Base-by-base conservation (phyloP, 1,284 basidiomycete genomes). In the Moniliophthora roreri region DNA sequence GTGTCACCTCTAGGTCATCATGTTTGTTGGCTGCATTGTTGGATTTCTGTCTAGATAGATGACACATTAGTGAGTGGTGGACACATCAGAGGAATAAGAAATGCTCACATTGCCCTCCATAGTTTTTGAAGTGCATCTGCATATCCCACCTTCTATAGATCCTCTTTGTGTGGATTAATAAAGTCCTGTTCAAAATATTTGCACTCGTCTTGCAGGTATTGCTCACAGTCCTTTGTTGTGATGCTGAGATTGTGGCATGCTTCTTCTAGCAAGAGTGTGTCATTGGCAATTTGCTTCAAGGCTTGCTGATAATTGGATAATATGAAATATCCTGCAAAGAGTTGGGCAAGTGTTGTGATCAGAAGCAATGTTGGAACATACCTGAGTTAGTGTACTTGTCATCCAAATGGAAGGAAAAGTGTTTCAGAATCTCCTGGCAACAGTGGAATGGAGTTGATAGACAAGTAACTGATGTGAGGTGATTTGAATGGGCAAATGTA, bases 401-500 rank as follows among this genome's bases (percentile, higher is more conserved):
- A 8, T 18, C 46, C 49, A 57, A 51, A 62, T 53, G 55, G 59
- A 24, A 46, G 49, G 55, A 61, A 61, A 48, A 53, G 60, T 18
- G 55, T 37, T 42, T 58, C 54, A 32, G 15, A 8, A 66, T 66
- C 26, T 62, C 64, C 4, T 65, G 51, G 8, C 60, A 62, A 0
- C 65, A 63, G 18, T 63, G 66, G 47, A 66, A 72, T 0, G 55
- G 44, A 1, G 65, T 57, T 15, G 62, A 55, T 45, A 61, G 61
- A 4, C 60, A 56, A 9, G 59, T 63, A 13, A 58, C 45, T 10
- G 48, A 16, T 0, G 68, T 68, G 24, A 70, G 54, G 6, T 38
- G 45, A 53, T 71, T 73, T 2, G 66, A 69, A 8, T 52, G 41
- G 2, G 63, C 64, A 58, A 72, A 74, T 4, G 67, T 51, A 0